Percentiles rank a stretch among this genome's conserved stretches.
phyloP scores from a whole-genome alignment of 345 rosid genomes.

The Rubroshorea leprosula region DNA sequence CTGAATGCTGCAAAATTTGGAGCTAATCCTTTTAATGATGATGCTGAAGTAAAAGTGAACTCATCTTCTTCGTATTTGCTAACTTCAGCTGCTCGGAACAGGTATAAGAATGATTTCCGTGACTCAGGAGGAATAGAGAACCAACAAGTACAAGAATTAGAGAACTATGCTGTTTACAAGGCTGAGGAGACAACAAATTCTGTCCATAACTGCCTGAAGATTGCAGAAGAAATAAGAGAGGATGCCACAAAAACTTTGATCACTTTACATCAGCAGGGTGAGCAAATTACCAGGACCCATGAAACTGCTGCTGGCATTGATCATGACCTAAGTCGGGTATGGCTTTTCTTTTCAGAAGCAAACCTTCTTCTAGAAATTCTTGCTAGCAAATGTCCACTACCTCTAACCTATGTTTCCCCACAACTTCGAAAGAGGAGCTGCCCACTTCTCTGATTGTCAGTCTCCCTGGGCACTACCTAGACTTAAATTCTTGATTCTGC shows the following conservation, averaged over 20 bases:
- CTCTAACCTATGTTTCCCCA: neutral
- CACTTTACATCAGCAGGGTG: conserved; percentile 83
- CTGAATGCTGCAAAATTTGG: conserved; percentile 26
- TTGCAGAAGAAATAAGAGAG: conserved; percentile 85
- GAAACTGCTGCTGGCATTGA: conserved; percentile 65
- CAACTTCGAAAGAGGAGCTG: neutral
- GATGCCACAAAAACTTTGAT: conserved; percentile 75
- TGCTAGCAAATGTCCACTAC: no score
- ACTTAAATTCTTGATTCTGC: neutral
- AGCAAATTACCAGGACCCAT: conserved; percentile 78
- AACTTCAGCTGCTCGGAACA: conserved; percentile 35
- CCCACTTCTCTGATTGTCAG: neutral
- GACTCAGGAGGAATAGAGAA: conserved; percentile 82
- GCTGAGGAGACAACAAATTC: conserved; percentile 88
- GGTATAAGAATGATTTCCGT: conserved; percentile 71
- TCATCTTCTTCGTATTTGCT: conserved; percentile 33
- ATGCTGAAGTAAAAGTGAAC: conserved; percentile 26
- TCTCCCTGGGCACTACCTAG: neutral
- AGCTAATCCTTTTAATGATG: conserved; percentile 59
- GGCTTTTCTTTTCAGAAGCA: conserved; percentile 15
- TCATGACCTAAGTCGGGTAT: conserved; percentile 88
- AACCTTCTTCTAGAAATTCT: neutral
- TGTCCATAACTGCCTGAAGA: conserved; percentile 75
- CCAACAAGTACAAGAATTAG: conserved; percentile 88
- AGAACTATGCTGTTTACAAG: conserved; percentile 75